Evolutionary conservation across 2,329 filamentous ascomycete species (phyloP), one percentile per base, ranked within the genome.

Genomic region (Huntiella bhutanensis): DNA sequence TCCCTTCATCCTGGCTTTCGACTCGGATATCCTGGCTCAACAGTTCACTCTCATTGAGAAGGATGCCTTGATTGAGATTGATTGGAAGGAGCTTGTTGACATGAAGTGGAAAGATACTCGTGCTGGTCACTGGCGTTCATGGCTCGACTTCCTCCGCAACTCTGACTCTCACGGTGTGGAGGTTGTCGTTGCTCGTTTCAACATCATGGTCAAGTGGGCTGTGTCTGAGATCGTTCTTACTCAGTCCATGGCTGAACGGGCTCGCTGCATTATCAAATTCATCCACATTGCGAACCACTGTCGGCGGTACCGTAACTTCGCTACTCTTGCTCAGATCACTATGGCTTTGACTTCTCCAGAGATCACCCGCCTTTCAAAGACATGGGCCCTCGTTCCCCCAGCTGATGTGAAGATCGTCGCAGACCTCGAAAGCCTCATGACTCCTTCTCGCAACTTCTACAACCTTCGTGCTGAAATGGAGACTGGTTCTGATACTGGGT

Each of bases 11-110:
- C 66, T 91, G 17, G 81, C 81, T 0, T 87, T 86, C 54, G 81
- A 86, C 55, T 85, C 83, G 4, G 77, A 84, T 53, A 66, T 80
- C 3, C 68, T 91, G 19, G 83, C 83, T 2, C 80, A 87, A 58
- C 83, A 91, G 54, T 83, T 91, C 53, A 88, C 82, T 0, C 69
- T 91, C 33, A 83, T 91, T 41, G 83, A 91, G 56, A 87, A 88
- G 58, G 83, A 88, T 57, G 83, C 82, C 1, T 66, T 91, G 16
- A 82, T 85, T 53, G 83, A 88, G 59, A 82, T 91, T 51, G 82
- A 88, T 61, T 91, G 83, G 83, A 85, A 82, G 57, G 83, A 91
- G 54, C 67, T 91, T 10, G 82, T 88, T 46, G 81, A 86, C 46
- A 79, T 91, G 69, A 75, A 75, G 43, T 88, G 83, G 82, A 84